Evolutionary conservation across 208 protist species (phyloP).

Genomic region (Leishmania lainsoni): DNA sequence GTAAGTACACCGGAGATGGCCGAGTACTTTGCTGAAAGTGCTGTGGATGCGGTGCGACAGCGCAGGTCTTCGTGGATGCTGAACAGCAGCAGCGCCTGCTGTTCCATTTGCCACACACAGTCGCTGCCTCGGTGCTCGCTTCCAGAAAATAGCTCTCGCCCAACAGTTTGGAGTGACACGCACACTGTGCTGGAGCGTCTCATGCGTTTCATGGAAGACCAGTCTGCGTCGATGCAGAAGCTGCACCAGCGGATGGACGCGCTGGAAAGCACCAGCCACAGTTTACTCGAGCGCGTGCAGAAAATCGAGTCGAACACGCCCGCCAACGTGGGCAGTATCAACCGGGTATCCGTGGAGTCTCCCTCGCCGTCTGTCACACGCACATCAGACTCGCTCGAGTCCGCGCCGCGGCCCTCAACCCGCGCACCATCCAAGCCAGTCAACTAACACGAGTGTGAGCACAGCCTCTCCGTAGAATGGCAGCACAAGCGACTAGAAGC

Average conservation of each 20-base stretch:
- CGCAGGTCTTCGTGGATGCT: conserved; percentile 2
- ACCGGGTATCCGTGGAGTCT: conserved; percentile 22
- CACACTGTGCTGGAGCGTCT: conserved; percentile 18
- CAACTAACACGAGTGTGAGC: not conserved
- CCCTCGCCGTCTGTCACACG: conserved; percentile 28
- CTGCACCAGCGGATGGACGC: conserved; percentile 23
- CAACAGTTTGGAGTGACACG: not conserved
- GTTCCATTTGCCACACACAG: not conserved
- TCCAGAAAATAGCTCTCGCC: not conserved
- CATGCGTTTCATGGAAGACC: conserved; percentile 30
- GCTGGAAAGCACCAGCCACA: conserved; percentile 25
- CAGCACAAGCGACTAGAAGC: not conserved
- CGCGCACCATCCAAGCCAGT: conserved; percentile 36
- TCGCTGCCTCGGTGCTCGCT: not conserved
- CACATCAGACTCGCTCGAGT: conserved; percentile 24
- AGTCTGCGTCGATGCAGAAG: conserved; percentile 19
- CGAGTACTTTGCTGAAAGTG: conserved; percentile 35
- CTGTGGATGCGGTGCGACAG: not conserved
- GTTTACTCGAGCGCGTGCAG: conserved; percentile 16
- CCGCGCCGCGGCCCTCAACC: conserved; percentile 11
- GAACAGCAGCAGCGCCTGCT: not conserved
- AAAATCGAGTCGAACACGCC: conserved; percentile 10
- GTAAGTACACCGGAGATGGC: conserved; percentile 49
- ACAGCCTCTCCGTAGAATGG: not conserved
- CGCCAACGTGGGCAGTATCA: not conserved